Percentiles rank a stretch among this genome's conserved stretches.
Evolutionary conservation across 2,329 filamentous ascomycete species (phyloP).

Genomic region (Raffaelea ambrosiae): DNA sequence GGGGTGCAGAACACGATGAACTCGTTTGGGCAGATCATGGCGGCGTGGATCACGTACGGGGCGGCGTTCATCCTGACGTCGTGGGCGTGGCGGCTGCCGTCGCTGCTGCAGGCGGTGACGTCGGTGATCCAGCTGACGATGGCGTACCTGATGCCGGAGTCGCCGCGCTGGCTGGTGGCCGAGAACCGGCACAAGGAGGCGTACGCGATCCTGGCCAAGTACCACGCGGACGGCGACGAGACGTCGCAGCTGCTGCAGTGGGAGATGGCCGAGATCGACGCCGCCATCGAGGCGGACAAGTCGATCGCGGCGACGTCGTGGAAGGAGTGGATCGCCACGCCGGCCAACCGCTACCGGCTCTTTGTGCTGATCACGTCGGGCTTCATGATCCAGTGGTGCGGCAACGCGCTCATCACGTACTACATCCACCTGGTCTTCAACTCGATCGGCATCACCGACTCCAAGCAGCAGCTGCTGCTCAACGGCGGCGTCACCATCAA

Average conservation of each 20-base stretch:
- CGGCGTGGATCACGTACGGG: conserved; percentile 66
- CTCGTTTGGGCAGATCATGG: conserved; percentile 60
- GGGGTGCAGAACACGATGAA: too few species aligned
- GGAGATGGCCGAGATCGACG: conserved; percentile 12
- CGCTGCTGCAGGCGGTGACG: neutral
- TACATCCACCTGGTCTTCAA: conserved; percentile 7
- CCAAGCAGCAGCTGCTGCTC: conserved; percentile 3
- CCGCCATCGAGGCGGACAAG: conserved; percentile 11
- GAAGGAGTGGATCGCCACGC: conserved; percentile 9
- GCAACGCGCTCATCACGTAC: conserved; percentile 12
- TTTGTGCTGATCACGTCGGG: conserved; percentile 9
- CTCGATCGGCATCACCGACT: conserved; percentile 7
- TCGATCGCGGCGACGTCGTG: conserved; percentile 6
- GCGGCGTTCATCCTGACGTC: conserved; percentile 20
- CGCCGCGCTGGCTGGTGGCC: conserved; percentile 19
- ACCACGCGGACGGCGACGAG: conserved; percentile 12
- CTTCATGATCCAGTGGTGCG: conserved; percentile 12
- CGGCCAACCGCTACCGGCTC: conserved; percentile 13
- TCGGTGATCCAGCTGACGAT: conserved; percentile 12
- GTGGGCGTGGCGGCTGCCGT: conserved; percentile 24
- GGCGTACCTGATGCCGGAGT: conserved; percentile 16
- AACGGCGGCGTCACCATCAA: conserved; percentile 5
- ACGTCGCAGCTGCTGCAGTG: conserved; percentile 10
- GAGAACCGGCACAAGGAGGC: conserved; percentile 12
- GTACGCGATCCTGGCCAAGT: conserved; percentile 8